Percentiles rank a stretch among this genome's conserved stretches.
Evolutionary conservation across 1,139 yeast genomes (phyloP).

Genomic region (Sugiyamaella sp.): DNA sequence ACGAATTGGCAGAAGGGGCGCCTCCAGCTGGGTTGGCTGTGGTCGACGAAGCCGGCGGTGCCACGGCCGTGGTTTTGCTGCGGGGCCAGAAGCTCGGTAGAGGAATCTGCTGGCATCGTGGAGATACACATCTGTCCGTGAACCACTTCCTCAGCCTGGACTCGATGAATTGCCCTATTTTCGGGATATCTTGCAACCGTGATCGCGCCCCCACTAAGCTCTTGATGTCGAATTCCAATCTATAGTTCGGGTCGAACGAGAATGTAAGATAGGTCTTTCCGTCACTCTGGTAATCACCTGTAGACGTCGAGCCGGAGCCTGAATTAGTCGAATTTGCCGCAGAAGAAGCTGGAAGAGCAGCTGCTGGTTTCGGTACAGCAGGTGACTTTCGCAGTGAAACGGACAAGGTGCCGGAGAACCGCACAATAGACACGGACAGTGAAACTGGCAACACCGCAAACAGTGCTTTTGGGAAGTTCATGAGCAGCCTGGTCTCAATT

Average conservation of each 20-base stretch:
- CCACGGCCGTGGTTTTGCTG: constrained; percentile 60
- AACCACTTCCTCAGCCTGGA: constrained; percentile 85
- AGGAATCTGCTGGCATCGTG: constrained; percentile 80
- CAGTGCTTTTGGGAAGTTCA: constrained; percentile 83
- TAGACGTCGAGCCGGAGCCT: too few relatives aligned
- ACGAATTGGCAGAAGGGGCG: background rate
- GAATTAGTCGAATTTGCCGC: background rate
- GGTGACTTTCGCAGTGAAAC: constrained; percentile 59
- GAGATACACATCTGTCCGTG: constrained; percentile 89
- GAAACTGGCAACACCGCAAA: constrained; percentile 82
- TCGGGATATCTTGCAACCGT: constrained; percentile 89
- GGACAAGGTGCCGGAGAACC: constrained; percentile 91
- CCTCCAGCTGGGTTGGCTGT: background rate
- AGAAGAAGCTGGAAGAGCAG: constrained; percentile 32
- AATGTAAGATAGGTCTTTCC: constrained; percentile 69
- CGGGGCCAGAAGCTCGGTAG: constrained; percentile 93
- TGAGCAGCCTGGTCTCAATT: constrained; percentile 75
- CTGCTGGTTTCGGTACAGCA: background rate
- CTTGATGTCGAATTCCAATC: constrained; percentile 81
- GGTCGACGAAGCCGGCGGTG: constrained; percentile 7
- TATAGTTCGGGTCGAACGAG: constrained; percentile 87
- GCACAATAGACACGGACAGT: constrained; percentile 80
- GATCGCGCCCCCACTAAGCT: constrained; percentile 93
- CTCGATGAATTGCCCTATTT: constrained; percentile 82
- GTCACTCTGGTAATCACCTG: constrained; percentile 4